These are phyloP conservation scores for Rhizopogon rudus DNA, from an alignment of 768 basidiomycete genomes.

Conservation along the genomic window DNA sequence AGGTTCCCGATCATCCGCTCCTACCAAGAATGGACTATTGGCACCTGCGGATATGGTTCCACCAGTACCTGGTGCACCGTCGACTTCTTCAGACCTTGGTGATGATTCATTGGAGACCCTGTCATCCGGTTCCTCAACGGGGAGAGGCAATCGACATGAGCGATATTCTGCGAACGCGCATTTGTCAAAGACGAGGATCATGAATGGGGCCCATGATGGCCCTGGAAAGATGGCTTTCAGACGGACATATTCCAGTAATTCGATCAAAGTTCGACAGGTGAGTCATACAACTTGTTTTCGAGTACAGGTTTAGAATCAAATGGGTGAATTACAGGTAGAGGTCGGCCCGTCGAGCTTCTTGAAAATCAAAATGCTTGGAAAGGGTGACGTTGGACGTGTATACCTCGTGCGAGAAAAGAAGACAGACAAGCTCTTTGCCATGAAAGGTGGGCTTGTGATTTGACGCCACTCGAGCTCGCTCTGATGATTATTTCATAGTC, in stretches of 20 bases:
- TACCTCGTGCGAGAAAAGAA: slow-evolving; percentile 99
- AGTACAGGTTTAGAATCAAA: not conserved
- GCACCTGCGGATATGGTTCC: slow-evolving; percentile 63
- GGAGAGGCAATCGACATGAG: slow-evolving; percentile 39
- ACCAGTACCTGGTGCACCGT: slow-evolving; percentile 45
- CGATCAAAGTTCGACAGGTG: slow-evolving; percentile 90
- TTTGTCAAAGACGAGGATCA: slow-evolving; percentile 37
- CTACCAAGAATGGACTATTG: slow-evolving; percentile 73
- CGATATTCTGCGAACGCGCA: slow-evolving; percentile 23
- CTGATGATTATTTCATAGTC: slow-evolving; percentile 49
- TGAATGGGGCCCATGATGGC: slow-evolving; percentile 39
- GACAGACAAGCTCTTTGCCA: slow-evolving; percentile 91
- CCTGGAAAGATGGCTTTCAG: slow-evolving; percentile 75
- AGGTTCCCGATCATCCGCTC: slow-evolving; percentile 49
- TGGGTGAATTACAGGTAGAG: slow-evolving; percentile 59
- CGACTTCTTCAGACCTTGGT: slow-evolving; percentile 51
- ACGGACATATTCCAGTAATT: slow-evolving; percentile 95
- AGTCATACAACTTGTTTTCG: slow-evolving; percentile 18
- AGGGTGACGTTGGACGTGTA: slow-evolving; percentile 98
- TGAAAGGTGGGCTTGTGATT: slow-evolving; percentile 78
- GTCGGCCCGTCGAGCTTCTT: slow-evolving; percentile 92
- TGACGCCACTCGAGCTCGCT: slow-evolving; percentile 1
- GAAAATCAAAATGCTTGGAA: slow-evolving; percentile 97
- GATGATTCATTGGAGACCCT: slow-evolving; percentile 72
- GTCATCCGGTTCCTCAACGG: slow-evolving; percentile 71